Evolutionary conservation across 2,329 filamentous ascomycete species (phyloP).

Genomic region (Lasiodiplodia citricola): DNA sequence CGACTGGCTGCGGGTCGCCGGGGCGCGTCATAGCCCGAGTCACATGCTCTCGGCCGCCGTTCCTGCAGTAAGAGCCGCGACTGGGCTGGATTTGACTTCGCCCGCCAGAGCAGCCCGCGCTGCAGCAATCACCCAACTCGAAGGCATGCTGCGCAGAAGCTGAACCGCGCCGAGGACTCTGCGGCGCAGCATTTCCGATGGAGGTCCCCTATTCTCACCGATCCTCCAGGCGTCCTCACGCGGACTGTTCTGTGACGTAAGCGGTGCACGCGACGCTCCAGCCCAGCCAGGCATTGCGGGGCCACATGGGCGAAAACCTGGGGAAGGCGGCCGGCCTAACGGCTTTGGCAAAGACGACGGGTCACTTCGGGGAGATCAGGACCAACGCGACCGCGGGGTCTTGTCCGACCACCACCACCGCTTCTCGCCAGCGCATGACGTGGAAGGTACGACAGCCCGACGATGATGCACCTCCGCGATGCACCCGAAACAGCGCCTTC

Average conservation of each 20-base stretch:
- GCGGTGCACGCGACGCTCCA: conserved; percentile 14
- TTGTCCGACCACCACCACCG: not conserved
- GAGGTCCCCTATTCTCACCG: conserved; percentile 11
- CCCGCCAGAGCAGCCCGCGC: not conserved
- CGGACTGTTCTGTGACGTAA: conserved; percentile 20
- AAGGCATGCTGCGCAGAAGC: not conserved
- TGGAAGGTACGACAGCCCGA: too few species aligned
- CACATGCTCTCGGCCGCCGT: conserved; percentile 9
- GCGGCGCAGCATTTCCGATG: not conserved
- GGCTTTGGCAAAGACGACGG: conserved; percentile 17
- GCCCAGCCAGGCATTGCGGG: not conserved
- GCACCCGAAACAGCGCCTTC: not conserved
- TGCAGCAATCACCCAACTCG: not conserved
- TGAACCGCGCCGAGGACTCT: not conserved
- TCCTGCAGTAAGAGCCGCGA: conserved; percentile 19
- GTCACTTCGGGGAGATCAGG: conserved; percentile 19
- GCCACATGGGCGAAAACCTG: conserved; percentile 16
- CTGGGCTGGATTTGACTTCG: conserved; percentile 2
- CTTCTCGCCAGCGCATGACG: not conserved
- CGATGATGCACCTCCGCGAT: not conserved
- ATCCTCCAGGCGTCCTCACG: conserved; percentile 14
- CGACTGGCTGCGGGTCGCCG: not conserved
- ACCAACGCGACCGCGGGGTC: not conserved
- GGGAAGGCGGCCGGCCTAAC: conserved; percentile 15
- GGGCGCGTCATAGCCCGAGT: conserved; percentile 7